A percentile compares a stretch with the other conserved stretches of the same genome.
These are phyloP conservation scores for Phalaenopsis hybrid DNA, from an alignment of 116 monocot species.

Conservation along the genomic window DNA sequence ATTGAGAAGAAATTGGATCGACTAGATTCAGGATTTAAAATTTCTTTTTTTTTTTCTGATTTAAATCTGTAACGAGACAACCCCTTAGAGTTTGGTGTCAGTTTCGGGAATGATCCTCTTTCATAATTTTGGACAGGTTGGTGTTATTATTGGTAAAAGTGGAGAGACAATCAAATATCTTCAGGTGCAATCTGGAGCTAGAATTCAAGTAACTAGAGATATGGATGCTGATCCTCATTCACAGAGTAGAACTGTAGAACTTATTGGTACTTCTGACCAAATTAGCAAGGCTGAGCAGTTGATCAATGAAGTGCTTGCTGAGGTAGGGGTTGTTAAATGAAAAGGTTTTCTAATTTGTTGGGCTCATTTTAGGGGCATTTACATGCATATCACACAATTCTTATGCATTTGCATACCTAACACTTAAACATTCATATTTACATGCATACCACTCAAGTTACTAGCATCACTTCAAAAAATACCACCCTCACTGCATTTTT, in stretches of 20 bases:
- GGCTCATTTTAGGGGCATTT: neutral
- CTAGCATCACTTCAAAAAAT: no score
- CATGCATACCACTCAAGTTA: no score
- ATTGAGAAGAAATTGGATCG: no score
- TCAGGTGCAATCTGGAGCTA: constrained; percentile 87
- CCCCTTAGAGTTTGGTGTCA: neutral
- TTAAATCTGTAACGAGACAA: no score
- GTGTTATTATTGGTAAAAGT: constrained; percentile 94
- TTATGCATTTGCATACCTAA: no score
- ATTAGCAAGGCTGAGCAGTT: constrained; percentile 64
- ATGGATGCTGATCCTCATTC: constrained; percentile 66
- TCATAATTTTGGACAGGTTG: constrained; percentile 50
- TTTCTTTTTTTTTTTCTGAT: no score
- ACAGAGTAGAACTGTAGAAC: constrained; percentile 67
- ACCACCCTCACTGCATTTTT: no score
- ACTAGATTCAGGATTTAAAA: no score
- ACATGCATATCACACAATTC: no score
- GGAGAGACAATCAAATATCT: constrained; percentile 96
- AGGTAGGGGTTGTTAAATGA: constrained; percentile 22
- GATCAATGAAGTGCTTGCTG: constrained; percentile 56
- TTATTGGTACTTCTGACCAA: constrained; percentile 59
- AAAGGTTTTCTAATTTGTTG: neutral
- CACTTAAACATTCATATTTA: no score
- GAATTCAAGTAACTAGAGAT: constrained; percentile 94
- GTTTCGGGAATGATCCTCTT: neutral